Percentiles rank a stretch among this genome's conserved stretches.
phyloP scores from a whole-genome alignment of 2,329 filamentous ascomycete genomes.

The Xylaria sp. region DNA sequence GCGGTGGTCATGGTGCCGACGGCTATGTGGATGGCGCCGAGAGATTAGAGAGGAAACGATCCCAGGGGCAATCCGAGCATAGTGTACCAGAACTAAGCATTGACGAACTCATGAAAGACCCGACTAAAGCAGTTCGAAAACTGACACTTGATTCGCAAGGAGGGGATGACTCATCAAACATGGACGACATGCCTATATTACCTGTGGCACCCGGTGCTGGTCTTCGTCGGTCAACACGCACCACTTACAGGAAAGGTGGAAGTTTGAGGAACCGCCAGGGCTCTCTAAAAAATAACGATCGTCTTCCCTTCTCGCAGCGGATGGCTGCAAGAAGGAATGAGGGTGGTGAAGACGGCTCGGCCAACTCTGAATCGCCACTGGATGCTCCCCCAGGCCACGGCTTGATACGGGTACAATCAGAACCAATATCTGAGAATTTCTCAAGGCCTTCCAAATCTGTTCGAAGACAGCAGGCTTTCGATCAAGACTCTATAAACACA shows the following conservation, averaged over 20 bases:
- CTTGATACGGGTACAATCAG: slow-evolving; percentile 74
- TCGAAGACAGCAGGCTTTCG: slow-evolving; percentile 61
- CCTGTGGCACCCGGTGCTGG: slow-evolving; percentile 81
- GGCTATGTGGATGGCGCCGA: slow-evolving; percentile 88
- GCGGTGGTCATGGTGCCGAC: slow-evolving; percentile 65
- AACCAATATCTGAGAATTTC: slow-evolving; percentile 73
- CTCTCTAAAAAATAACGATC: slow-evolving; percentile 82
- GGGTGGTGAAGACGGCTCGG: slow-evolving; percentile 56
- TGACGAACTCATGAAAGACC: slow-evolving; percentile 85
- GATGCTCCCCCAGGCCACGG: slow-evolving; percentile 62
- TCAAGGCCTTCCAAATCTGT: slow-evolving; percentile 67
- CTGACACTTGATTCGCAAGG: slow-evolving; percentile 67
- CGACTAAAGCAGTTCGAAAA: slow-evolving; percentile 75
- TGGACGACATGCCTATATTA: slow-evolving; percentile 86
- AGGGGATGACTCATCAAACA: slow-evolving; percentile 54
- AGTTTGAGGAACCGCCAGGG: slow-evolving; percentile 87
- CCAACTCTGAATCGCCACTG: slow-evolving; percentile 52
- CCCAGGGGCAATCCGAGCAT: slow-evolving; percentile 60
- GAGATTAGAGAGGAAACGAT: slow-evolving; percentile 77
- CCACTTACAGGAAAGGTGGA: slow-evolving; percentile 86
- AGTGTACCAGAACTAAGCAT: slow-evolving; percentile 73
- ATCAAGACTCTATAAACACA: slow-evolving; percentile 55
- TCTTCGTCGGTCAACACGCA: slow-evolving; percentile 88
- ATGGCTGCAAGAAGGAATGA: slow-evolving; percentile 71
- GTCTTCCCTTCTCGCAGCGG: slow-evolving; percentile 79